Evolutionary conservation across 225 moss, liverwort and hornwort genomes (phyloP), one percentile per base, ranked within the genome.

Genomic region (Anthoceros angustus): DNA sequence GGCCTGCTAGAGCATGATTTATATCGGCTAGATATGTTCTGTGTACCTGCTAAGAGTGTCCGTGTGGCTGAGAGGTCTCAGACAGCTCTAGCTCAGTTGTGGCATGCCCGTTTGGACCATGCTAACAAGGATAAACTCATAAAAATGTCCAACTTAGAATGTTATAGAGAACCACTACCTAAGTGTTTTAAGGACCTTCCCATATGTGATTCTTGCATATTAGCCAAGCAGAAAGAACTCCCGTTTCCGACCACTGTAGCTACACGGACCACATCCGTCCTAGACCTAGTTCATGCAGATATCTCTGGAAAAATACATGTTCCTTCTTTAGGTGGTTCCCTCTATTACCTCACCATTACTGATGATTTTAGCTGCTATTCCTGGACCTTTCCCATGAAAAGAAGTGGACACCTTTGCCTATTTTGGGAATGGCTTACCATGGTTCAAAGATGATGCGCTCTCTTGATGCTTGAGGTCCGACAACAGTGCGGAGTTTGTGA

Each of bases 211-310:
- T 45, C 43, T 14, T 45, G 43, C 43, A 45, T 45, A 45, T 9
- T 45, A 45, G n/a, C n/a, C n/a, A 45, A 45, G 43, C 43, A 45
- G 43, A 45, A 45, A 45, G 43, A 45, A 45, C 43, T 45, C n/a
- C 43, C 43, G 43, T 45, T 45, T 45, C 43, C 43, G 14, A 45
- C 43, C 43, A 45, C 43, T 45, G 14, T 14, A 45, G 43, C 9
- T 8, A n/a, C n/a, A 9, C 43, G 14, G 9, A 14, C 14, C 43
- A 45, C n/a, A n/a, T n/a, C n/a, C n/a, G 43, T 45, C 43, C 43
- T 45, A 45, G 43, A 45, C 43, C 43, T 45, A 9, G 43, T 45
- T 45, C 43, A 45, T 45, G 43, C 43, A 45, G 43, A 45, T 45
- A 45, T 45, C 43, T 45, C 43, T n/a, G n/a, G n/a, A n/a, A n/a